Evolutionary conservation across 352 stramenopile species (phyloP).

Genomic region (Globisporangium nunn): DNA sequence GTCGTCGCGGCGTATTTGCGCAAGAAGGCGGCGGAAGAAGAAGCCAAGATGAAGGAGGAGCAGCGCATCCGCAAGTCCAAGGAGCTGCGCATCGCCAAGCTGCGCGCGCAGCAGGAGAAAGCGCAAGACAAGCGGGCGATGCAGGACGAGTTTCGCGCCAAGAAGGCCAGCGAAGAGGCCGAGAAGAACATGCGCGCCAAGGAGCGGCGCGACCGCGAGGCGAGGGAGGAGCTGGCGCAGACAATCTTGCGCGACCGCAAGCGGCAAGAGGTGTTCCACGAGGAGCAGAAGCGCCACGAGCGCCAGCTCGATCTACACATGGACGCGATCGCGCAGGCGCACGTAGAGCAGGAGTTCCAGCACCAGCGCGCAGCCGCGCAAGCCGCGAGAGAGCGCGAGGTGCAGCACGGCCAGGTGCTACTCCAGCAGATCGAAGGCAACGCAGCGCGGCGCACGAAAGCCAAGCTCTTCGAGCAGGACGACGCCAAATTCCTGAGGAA

Average conservation of each 20-base stretch:
- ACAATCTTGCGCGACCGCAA: constrained; percentile 49
- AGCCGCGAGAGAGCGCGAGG: constrained; percentile 24
- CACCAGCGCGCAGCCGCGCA: constrained; percentile 23
- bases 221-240: constrained; percentile 31
- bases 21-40: constrained; percentile 66
- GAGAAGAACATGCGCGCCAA: constrained; percentile 51
- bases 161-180: constrained; percentile 60
- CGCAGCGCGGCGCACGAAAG: constrained; percentile 36
- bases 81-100: constrained; percentile 61
- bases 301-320: constrained; percentile 33
- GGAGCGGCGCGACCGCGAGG: constrained; percentile 41
- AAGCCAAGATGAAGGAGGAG: constrained; percentile 58
- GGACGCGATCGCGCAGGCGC: constrained; percentile 31
- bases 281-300: constrained; percentile 30
- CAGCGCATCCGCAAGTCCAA: constrained; percentile 59
- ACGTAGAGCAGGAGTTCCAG: constrained; percentile 37
- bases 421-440: constrained; percentile 59
- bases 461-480: constrained; percentile 60
- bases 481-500: constrained; percentile 68
- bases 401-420: constrained; percentile 29
- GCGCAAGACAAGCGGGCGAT: constrained; percentile 66
- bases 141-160: constrained; percentile 65
- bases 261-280: constrained; percentile 45
- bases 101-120: constrained; percentile 76
- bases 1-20: constrained; percentile 52